Evolutionary conservation across 1,284 basidiomycete genomes (phyloP), one percentile per base, ranked within the genome.

Genomic region (Microbotryum silenes-acaulis): DNA sequence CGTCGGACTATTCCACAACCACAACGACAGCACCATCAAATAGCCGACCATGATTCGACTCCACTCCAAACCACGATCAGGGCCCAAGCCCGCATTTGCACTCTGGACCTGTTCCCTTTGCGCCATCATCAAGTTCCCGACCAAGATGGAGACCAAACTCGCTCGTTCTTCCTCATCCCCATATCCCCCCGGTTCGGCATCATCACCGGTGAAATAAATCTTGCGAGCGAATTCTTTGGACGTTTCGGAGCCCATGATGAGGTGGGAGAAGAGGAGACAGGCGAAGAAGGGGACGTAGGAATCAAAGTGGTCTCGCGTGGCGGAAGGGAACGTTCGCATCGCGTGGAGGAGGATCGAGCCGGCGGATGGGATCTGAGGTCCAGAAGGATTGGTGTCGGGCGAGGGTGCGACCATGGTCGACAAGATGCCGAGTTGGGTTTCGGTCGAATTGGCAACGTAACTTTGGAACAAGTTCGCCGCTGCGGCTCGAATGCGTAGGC

Each of bases 1-100:
- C 57, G 81, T 81, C 0, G 91, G 86, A 67, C 93, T 91, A 70
- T 97, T 92, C 91, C 92, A 97, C n/a, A 97, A 79, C 94, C 94
- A 98, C 57, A 90, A 88, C 20, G 84, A 81, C 23, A 98, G 79
- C 52, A 96, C 76, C 47, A 84, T 83, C 49, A 97, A 79, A 74
- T 97, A 94, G 1, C 86, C 88, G 6, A 90, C 85, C 72, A 92
- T 85, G 61, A 97, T 79, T 62, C 91, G 81, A 66, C 91, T 90
- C 91, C 92, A 97, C 70, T 93, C 91, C 59, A 83, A 77, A 6
- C 81, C 79, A 68, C 88, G 84, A 54, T 78, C 68, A 0, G 68
- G 63, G 8, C 68, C 70, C 75, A 62, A 67, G 81, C 80, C 37
- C 66, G 56, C 65, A 59, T 66, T 78, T 27, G 73, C 73, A 51